These are phyloP conservation scores for Brettanomyces custersianus DNA, from an alignment of 805 yeast species.

Conservation along the genomic window DNA sequence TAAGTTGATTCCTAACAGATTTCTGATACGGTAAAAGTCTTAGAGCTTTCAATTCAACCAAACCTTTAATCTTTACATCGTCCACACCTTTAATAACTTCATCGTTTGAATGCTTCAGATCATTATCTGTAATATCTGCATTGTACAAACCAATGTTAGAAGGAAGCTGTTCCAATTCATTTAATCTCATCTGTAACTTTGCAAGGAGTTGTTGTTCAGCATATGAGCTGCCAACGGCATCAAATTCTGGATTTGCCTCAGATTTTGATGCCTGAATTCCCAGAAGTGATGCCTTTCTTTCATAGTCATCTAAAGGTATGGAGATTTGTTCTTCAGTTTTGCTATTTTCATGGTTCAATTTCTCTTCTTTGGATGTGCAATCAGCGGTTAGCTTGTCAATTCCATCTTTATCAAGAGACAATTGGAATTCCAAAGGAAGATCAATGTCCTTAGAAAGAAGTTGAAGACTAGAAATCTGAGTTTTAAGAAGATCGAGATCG, in stretches of 20 bases:
- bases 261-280: conserved; percentile 29
- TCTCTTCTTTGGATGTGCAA: conserved; percentile 4
- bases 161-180: conserved; percentile 57
- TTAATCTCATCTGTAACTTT: conserved; percentile 48
- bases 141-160: conserved; percentile 60
- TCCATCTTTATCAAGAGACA: conserved; percentile 23
- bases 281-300: conserved; percentile 29
- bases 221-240: conserved; percentile 39
- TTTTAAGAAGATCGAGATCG: conserved; percentile 38
- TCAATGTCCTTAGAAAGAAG: conserved; percentile 57
- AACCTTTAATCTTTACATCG: conserved; percentile 51
- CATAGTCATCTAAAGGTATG: conserved; percentile 22
- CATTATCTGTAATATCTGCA: conserved; percentile 19
- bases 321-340: conserved; percentile 2
- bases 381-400: no score
- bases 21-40: conserved; percentile 63
- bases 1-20: conserved; percentile 50
- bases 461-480: conserved; percentile 58
- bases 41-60: conserved; percentile 63
- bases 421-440: conserved; percentile 45
- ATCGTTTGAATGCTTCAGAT: conserved; percentile 31
- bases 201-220: conserved; percentile 45
- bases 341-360: conserved; percentile 1
- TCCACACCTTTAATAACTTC: conserved; percentile 40
- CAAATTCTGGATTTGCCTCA: conserved; percentile 25